These are phyloP conservation scores for Dipodascus geniculatus DNA, from an alignment of 805 yeast genomes.

Conservation along the genomic window DNA sequence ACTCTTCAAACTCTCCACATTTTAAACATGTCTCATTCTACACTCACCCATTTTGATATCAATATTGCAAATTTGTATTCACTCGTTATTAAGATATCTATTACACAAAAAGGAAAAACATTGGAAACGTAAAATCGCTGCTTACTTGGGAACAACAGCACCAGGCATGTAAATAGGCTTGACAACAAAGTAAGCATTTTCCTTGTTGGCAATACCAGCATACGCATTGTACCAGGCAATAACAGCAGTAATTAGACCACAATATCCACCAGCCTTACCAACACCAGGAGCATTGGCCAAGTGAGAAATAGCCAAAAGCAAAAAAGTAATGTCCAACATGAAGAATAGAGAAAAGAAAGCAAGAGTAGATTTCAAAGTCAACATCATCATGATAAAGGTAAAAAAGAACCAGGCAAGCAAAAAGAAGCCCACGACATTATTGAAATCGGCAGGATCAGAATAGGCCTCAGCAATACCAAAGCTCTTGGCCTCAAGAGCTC, in stretches of 20 bases:
- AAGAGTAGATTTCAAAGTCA: constrained; percentile 54
- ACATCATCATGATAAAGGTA: constrained; percentile 40
- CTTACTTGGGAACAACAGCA: constrained; percentile 7
- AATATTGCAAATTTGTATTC: neutral
- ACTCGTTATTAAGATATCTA: neutral
- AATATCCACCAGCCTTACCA: constrained; percentile 48
- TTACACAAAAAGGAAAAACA: neutral
- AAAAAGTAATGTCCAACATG: constrained; percentile 41
- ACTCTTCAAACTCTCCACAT: too few species aligned
- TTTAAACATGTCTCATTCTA: too few species aligned
- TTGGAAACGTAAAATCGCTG: neutral
- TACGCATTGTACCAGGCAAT: constrained; percentile 53
- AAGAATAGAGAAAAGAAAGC: constrained; percentile 49
- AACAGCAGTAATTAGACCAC: constrained; percentile 45
- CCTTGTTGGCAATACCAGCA: constrained; percentile 46
- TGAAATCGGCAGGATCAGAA: constrained; percentile 24
- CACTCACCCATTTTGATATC: constrained; percentile 2
- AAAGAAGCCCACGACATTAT: constrained; percentile 46
- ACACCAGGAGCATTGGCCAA: constrained; percentile 32
- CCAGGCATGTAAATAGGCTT: constrained; percentile 41
- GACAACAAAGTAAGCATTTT: constrained; percentile 46
- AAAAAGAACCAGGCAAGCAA: constrained; percentile 53
- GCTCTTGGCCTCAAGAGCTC: constrained; percentile 44
- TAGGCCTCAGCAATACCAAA: constrained; percentile 53
- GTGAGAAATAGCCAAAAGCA: constrained; percentile 42